Conservation (phyloP, 495 filamentous ascomycete genomes). For the Penicillium bovifimosum region DNA sequence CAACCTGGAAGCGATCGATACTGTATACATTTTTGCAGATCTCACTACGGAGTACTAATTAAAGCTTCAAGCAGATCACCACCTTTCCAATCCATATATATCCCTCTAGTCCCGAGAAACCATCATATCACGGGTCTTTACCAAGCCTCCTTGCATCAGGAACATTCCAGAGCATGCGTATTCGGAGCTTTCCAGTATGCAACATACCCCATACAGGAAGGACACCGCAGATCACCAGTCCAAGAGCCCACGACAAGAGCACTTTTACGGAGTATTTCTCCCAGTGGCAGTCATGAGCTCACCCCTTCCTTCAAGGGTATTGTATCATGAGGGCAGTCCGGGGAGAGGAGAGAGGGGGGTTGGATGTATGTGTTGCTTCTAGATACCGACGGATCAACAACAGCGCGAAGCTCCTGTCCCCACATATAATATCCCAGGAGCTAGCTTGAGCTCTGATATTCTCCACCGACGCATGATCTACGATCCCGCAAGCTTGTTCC, state of each 20-base stretch:
- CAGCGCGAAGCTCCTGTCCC: not conserved
- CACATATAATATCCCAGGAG: not conserved
- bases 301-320: conserved; percentile 9
- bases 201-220: conserved; percentile 13
- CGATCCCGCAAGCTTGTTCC: not conserved
- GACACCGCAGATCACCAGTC: conserved; percentile 11
- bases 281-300: not conserved
- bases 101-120: conserved; percentile 1
- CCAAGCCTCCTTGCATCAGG: conserved; percentile 14
- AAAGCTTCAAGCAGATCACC: conserved; percentile 4
- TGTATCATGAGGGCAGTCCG: conserved; percentile 8
- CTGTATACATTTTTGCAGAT: conserved; percentile 2
- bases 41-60: no score
- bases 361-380: not conserved
- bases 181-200: conserved; percentile 28
- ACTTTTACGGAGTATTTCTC: not conserved
- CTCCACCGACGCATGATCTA: not conserved
- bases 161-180: conserved; percentile 22
- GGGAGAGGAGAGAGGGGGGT: no score
- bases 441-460: not conserved
- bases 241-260: not conserved
- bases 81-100: not conserved
- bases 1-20: no score
- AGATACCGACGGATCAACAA: not conserved
- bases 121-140: conserved; percentile 2